phyloP scores from a whole-genome alignment of 2,329 filamentous ascomycete genomes.

The Penicillium sp. region DNA sequence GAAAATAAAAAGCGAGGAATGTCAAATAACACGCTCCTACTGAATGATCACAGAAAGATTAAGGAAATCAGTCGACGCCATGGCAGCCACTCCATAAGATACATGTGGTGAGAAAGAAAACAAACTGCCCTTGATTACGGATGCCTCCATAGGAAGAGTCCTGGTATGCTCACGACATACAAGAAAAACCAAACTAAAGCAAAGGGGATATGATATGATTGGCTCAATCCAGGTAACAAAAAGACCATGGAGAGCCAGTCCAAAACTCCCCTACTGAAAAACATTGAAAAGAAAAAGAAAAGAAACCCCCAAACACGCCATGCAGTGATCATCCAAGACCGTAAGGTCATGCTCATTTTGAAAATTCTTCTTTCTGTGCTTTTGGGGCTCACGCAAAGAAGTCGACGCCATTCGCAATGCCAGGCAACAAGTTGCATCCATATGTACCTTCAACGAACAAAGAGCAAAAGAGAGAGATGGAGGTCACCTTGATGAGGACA shows the following conservation, averaged over 20 bases:
- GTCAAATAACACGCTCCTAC: constrained; percentile 15
- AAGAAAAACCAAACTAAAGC: background rate
- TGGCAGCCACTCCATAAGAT: constrained; percentile 28
- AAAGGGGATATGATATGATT: constrained; percentile 2
- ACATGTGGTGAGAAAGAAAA: constrained; percentile 26
- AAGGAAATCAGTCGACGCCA: constrained; percentile 25
- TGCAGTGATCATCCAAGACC: constrained; percentile 27
- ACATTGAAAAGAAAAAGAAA: constrained; percentile 16
- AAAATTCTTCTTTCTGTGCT: constrained; percentile 16
- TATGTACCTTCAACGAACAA: constrained; percentile 25
- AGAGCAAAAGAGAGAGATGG: background rate
- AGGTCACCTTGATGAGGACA: background rate
- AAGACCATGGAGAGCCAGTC: constrained; percentile 6
- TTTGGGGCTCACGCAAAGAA: constrained; percentile 17
- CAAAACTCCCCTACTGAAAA: background rate
- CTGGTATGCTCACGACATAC: background rate
- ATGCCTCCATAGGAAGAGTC: background rate
- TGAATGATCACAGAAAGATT: constrained; percentile 20
- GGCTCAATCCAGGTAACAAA: constrained; percentile 8
- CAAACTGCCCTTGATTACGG: constrained; percentile 1
- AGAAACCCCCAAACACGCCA: constrained; percentile 20
- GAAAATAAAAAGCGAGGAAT: constrained; percentile 7
- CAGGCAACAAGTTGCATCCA: constrained; percentile 24
- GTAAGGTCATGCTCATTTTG: constrained; percentile 20
- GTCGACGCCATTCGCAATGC: constrained; percentile 30